Conservation (phyloP, 768 basidiomycete genomes). For the Hericium coralloides region DNA sequence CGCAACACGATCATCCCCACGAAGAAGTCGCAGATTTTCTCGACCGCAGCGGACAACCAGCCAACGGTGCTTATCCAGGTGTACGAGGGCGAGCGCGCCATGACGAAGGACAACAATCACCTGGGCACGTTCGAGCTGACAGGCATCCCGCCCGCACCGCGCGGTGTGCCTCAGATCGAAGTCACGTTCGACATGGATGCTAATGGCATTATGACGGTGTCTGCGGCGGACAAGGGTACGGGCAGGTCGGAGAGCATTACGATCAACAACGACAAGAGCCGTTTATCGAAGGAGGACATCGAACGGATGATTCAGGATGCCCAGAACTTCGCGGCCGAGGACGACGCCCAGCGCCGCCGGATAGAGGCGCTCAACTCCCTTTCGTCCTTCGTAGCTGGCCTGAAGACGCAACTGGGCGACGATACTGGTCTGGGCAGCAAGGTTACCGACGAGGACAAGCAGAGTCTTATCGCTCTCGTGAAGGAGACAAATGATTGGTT, state of each 20-base stretch:
- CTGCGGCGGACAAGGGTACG: constrained; percentile 92
- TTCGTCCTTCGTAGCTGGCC: constrained; percentile 74
- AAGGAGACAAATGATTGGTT: constrained; percentile 92
- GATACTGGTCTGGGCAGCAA: constrained; percentile 89
- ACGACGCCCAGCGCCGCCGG: constrained; percentile 68
- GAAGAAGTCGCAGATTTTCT: constrained; percentile 91
- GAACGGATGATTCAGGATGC: constrained; percentile 95
- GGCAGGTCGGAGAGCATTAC: constrained; percentile 86
- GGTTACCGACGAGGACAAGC: constrained; percentile 71
- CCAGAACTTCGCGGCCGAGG: constrained; percentile 81
- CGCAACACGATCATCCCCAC: constrained; percentile 98
- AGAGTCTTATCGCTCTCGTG: constrained; percentile 67
- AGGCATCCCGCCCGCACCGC: constrained; percentile 88
- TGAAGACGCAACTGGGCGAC: constrained; percentile 83
- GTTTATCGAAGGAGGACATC: constrained; percentile 56
- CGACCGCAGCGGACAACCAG: constrained; percentile 84
- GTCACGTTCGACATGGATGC: constrained; percentile 94
- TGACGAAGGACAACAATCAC: constrained; percentile 98
- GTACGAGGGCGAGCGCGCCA: constrained; percentile 91
- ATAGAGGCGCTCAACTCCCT: constrained; percentile 81
- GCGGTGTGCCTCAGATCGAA: constrained; percentile 96
- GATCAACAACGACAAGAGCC: constrained; percentile 94
- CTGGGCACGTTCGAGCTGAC: constrained; percentile 96
- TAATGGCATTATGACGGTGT: constrained; percentile 93
- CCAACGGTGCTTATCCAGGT: constrained; percentile 96